Base-by-base conservation (phyloP, 164 flowering plant genomes). In the Sedum album region DNA sequence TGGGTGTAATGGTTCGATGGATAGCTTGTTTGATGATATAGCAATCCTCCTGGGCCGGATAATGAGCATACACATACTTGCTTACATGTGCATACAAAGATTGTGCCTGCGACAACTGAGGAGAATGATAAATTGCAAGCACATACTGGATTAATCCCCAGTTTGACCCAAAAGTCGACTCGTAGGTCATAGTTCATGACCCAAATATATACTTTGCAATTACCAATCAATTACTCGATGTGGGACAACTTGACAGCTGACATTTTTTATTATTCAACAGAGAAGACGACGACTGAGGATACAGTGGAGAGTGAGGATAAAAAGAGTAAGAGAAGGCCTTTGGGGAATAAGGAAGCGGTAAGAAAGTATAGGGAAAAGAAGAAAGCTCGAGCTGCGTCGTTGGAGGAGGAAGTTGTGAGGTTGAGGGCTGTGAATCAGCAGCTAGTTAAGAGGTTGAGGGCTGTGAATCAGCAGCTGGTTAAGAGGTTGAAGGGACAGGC, bases 341-440 rank as follows among this genome's bases (percentile, higher is more conserved):
- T 75, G 65, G 96, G 97, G n/a, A 95, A 95, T 48, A 76, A 89
- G n/a, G 99, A 92, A 78, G 99, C 99, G n/a, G 99, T 95, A 26
- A 78, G 99, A 3, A 95, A 92, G 86, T 95, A 95, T 66, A 83
- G 99, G 38, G 96, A 92, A 85, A 95, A 95, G 85, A 90, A 90
- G 82, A 95, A 91, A 72, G 97, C 96, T 0, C 74, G 88, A 11
- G 82, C 94, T 7, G 97, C 93, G 0, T 88, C 96, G 0, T 82
- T 95, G 73, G 97, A 95, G 78, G 97, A 88, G 75, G 99, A 95
- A 73, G 97, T 92, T 71, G 76, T 71, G 51, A 78, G 73, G 62
- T 77, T 95, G 79, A 85, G 86, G 69, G 75, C 84, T 42, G 10
- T 85, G 68, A 90, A 92, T 76, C 97, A 95, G 78, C 94, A 92